phyloP scores from a whole-genome alignment of 2,329 filamentous ascomycete species.

The Cercospora sp. region DNA sequence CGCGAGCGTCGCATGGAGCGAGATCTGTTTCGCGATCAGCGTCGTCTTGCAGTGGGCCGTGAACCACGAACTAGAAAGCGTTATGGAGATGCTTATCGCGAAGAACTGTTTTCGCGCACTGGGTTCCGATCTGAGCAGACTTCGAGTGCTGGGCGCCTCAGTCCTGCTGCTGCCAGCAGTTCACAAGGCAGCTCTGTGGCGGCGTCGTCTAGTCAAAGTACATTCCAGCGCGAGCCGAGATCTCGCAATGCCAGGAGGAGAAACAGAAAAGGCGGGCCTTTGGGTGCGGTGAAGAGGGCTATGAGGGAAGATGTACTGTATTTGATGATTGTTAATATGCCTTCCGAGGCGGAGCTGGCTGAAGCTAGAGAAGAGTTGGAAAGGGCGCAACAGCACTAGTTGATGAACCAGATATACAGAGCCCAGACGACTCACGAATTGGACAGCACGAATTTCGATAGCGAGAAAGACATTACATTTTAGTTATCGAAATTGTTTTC shows the following conservation, averaged over 20 bases:
- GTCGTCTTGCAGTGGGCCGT: constrained; percentile 17
- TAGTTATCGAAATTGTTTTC: neutral
- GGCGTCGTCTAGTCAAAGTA: neutral
- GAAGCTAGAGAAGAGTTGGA: constrained; percentile 31
- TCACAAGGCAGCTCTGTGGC: neutral
- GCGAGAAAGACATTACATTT: neutral
- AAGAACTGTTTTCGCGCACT: constrained; percentile 13
- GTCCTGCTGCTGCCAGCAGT: neutral
- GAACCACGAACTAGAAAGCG: constrained; percentile 9
- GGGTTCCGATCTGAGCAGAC: neutral
- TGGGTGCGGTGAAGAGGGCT: constrained; percentile 31
- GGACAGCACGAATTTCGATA: neutral
- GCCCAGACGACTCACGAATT: neutral
- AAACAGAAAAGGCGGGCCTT: constrained; percentile 46
- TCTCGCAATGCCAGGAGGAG: neutral
- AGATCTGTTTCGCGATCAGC: constrained; percentile 10
- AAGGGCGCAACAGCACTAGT: constrained; percentile 1
- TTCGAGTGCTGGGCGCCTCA: neutral
- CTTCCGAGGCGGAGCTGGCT: constrained; percentile 45
- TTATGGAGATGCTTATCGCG: constrained; percentile 18
- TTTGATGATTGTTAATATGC: constrained; percentile 53
- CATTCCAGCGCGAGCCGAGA: neutral
- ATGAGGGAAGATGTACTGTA: constrained; percentile 45
- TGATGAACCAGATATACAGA: too few species aligned
- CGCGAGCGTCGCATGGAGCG: constrained; percentile 17